Base-by-base conservation (phyloP, 2,329 filamentous ascomycete genomes). In the Diaporthe citri region DNA sequence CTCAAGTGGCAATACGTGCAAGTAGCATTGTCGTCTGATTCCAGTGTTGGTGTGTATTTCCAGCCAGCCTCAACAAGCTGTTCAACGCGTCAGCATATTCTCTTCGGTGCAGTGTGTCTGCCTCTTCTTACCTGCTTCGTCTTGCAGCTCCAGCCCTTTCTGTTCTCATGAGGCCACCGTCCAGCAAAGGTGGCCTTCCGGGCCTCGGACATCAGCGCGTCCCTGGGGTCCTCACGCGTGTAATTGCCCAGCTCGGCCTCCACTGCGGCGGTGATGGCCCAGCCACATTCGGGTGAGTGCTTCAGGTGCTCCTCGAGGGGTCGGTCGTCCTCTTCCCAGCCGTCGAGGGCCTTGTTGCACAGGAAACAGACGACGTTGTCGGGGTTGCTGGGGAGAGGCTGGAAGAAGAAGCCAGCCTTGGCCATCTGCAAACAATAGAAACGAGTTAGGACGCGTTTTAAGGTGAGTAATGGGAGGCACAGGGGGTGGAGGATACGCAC, bases 321-420 rank as follows among this genome's bases (percentile, higher is more conserved):
- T 76, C 95, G 91, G 81, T 99, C 97, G 31, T 92, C 91, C 52
- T 93, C 89, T 80, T 98, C 96, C 97, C 97, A 99, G 75, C 95
- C 96, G 82, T 97, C 95, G 17, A 99, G 89, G 73, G 93, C 91
- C 82, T 95, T 94, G 77, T 91, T 87, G 85, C 97, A 99, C 51
- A 95, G 88, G 83, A 97, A 98, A 83, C 97, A 99, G 78, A 91
- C 90, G 64, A 94, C 94, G 83, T 98, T 98, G 83, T 99, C 97
- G 51, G 93, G 93, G 80, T 92, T 94, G 62, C 91, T 89, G 70
- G 90, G 88, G 20, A 90, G 91, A 2, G 97, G 96, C 76, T 92
- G 90, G 85, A 95, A 98, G 85, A 93, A 97, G 86, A 99, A 98
- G 51, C 97, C 97, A 74, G 97, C 96, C 81, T 91, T 92, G 6